Evolutionary conservation across 2,329 filamentous ascomycete species (phyloP), one percentile per base, ranked within the genome.

Genomic region (Talaromyces sp.): DNA sequence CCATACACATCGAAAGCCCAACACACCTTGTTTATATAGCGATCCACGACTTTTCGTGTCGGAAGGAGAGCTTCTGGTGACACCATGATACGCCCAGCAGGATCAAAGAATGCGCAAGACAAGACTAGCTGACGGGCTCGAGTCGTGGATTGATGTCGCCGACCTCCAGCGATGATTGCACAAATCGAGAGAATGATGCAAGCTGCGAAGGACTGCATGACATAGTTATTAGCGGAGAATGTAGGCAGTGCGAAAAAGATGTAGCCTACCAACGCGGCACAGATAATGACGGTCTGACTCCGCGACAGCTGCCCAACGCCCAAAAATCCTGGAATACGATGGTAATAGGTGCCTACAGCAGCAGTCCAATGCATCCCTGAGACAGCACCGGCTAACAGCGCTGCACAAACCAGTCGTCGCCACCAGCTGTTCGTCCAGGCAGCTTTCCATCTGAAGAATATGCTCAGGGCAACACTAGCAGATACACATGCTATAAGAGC

Each of bases 291-390:
- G 21, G 87, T 89, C 5, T 83, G 81, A 56, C 85, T 85, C 52
- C 85, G 78, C 8, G 84, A 81, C 28, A 82, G 70, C 50, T 77
- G 69, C 50, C 75, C 74, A 41, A 67, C 70, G 13, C 69, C 60
- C 35, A 62, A 64, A 63, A 51, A 77, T 75, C 53, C 80, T 69
- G 45, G 78, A 69, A 62, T 80, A 71, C 53, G 89, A 43, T 79
- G 79, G 69, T 92, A 94, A 8, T 73, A 70, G 3, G 89, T 94
- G 15, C 89, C 89, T 10, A 83, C 80, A 3, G 87, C 81, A 33
- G 88, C 90, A 57, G 87, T 87, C 88, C 89, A 95, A 73, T 95
- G 90, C 90, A 95, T 94, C 1, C 89, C 89, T 9, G 87, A 91
- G 2, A 94, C 88, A 40, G 88, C 89, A 15, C 82, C 78, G 8